A percentile compares a stretch with the other conserved stretches of the same genome.
These are phyloP conservation scores for Leucogyrophana mollusca DNA, from an alignment of 768 basidiomycete species.

Conservation along the genomic window DNA sequence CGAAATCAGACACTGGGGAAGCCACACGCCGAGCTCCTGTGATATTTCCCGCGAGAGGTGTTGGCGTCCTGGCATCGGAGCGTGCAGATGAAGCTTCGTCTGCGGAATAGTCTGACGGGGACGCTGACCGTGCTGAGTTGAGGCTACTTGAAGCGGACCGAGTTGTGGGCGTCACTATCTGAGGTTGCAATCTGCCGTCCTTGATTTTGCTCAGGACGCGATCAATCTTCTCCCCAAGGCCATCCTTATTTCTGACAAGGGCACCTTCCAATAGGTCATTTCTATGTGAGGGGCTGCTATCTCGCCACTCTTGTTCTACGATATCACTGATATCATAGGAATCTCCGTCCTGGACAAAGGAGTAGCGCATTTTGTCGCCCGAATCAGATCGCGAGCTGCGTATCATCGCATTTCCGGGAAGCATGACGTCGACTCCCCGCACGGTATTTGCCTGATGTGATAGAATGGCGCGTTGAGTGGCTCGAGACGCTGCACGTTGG, in stretches of 20 bases:
- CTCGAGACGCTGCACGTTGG: slow-evolving; percentile 82
- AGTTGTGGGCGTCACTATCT: slow-evolving; percentile 8
- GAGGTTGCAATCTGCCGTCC: slow-evolving; percentile 48
- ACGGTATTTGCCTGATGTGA: slow-evolving; percentile 82
- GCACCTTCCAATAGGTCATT: slow-evolving; percentile 71
- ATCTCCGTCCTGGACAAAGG: slow-evolving; percentile 92
- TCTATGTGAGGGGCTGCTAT: slow-evolving; percentile 38
- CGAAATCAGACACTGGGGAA: slow-evolving; percentile 18
- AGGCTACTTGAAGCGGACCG: slow-evolving; percentile 22
- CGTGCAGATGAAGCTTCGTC: slow-evolving; percentile 31
- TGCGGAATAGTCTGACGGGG: slow-evolving; percentile 60
- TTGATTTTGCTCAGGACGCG: slow-evolving; percentile 76
- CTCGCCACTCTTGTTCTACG: slow-evolving; percentile 86
- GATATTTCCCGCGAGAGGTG: slow-evolving; percentile 15
- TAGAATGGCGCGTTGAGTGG: slow-evolving; percentile 83
- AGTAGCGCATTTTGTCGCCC: slow-evolving; percentile 83
- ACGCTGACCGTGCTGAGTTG: slow-evolving; percentile 26
- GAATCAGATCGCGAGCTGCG: slow-evolving; percentile 77
- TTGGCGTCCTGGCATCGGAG: slow-evolving; percentile 28
- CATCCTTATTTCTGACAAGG: slow-evolving; percentile 55
- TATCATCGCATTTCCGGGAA: slow-evolving; percentile 82
- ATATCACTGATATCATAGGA: slow-evolving; percentile 93
- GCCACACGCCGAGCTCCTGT: slow-evolving; percentile 15
- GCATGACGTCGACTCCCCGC: slow-evolving; percentile 84
- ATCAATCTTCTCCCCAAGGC: slow-evolving; percentile 66